phyloP scores from a whole-genome alignment of 441 rosid genomes.

The Breynia disticha region DNA sequence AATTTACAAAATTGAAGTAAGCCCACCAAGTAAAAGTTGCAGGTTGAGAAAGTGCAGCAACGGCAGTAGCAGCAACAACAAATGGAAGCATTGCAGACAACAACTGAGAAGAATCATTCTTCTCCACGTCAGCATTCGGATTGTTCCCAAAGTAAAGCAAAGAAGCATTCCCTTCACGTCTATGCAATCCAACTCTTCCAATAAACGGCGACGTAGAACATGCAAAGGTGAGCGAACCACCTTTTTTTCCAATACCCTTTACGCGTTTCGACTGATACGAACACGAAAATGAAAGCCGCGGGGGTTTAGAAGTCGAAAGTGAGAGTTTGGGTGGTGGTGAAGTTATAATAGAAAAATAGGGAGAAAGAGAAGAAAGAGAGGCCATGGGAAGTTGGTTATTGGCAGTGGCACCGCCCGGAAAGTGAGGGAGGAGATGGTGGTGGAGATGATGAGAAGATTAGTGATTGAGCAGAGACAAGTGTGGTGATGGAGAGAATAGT shows the following conservation, averaged over 20 bases:
- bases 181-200: conserved; percentile 47
- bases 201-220: conserved; percentile 52
- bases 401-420: conserved; percentile 9
- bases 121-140: conserved; percentile 22
- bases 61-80: conserved; percentile 72
- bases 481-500: neutral
- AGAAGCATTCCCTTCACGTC: conserved; percentile 44
- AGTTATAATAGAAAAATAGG: conserved; percentile 3
- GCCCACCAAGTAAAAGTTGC: conserved; percentile 68
- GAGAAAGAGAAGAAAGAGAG: conserved; percentile 12
- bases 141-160: conserved; percentile 43
- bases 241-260: conserved; percentile 10
- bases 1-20: neutral
- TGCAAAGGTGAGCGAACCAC: conserved; percentile 25
- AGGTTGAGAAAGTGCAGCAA: conserved; percentile 77
- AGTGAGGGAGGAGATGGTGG: conserved; percentile 7
- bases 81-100: conserved; percentile 90
- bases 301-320: conserved; percentile 5
- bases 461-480: neutral
- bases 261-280: conserved; percentile 14
- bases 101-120: conserved; percentile 50
- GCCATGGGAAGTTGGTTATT: conserved; percentile 12
- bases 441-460: conserved; percentile 17
- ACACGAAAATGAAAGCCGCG: neutral
- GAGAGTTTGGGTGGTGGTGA: conserved; percentile 17